phyloP scores from a whole-genome alignment of 371 early-diverging fungal genomes.

The Chytridium lagenaria region DNA sequence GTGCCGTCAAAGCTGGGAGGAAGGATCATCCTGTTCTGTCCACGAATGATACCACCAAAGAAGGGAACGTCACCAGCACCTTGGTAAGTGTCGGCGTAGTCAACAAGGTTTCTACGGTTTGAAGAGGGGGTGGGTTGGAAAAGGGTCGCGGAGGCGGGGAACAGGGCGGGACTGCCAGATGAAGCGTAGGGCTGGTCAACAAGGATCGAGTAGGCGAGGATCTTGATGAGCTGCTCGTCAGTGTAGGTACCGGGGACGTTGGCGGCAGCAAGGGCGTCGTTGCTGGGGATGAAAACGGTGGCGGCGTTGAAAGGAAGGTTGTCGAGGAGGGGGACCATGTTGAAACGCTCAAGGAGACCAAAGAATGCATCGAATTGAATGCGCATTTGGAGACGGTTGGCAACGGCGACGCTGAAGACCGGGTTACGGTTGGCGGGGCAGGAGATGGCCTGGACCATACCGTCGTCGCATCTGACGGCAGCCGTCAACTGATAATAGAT shows the following conservation, averaged over 20 bases:
- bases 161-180: neutral
- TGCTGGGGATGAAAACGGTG: neutral
- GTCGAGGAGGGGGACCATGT: neutral
- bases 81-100: neutral
- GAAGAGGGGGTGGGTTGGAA: neutral
- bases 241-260: conserved; percentile 1
- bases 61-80: neutral
- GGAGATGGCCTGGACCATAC: conserved; percentile 6
- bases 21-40: neutral
- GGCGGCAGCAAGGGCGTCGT: neutral
- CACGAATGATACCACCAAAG: conserved; percentile 7
- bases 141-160: neutral
- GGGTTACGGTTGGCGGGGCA: neutral
- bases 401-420: neutral
- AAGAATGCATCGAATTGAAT: neutral
- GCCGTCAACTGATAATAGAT: neutral
- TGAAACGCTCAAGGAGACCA: neutral
- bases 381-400: neutral
- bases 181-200: conserved; percentile 1
- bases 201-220: neutral
- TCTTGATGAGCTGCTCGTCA: neutral
- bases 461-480: neutral
- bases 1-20: neutral
- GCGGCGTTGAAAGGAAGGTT: neutral
- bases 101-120: neutral